Evolutionary conservation across 2,329 filamentous ascomycete genomes (phyloP), one percentile per base, ranked within the genome.

Genomic region (Arachnomyces sp.): DNA sequence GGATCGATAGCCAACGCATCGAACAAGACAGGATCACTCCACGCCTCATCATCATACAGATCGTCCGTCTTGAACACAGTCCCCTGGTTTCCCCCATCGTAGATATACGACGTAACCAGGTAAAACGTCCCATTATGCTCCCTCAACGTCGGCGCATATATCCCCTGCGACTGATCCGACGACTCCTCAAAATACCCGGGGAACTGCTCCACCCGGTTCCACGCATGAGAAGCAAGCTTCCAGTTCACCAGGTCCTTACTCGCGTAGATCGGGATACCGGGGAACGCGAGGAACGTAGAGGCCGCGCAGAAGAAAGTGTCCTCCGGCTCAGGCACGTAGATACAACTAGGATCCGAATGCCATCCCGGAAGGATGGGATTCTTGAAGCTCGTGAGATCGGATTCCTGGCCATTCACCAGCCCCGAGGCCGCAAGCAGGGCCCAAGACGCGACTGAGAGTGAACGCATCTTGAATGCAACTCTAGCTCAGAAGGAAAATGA

Each of bases 221-320:
- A 39, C 2, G 58, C 63, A 43, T 64, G 57, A 39, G 62, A 60
- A 28, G 67, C 58, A 5, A 68, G 59, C 41, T 66, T 70, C 71
- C 72, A 77, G 38, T 68, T 66, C 12, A 61, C 47, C 13, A 77
- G 51, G 48, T 76, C 71, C 39, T 62, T 65, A n/a, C 67, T 73
- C 2, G 70, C 69, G 48, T 75, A 68, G 14, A 77, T 64, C 0
- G 72, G 72, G 4, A 75, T 55, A 0, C 72, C 72, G 0, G 73
- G 72, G 46, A 74, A 76, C 1, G 64, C 59, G 39, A 70, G 67
- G 47, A 76, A 77, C 1, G 68, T 73, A 0, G 72, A 74, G 0
- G 68, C 70, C 2, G 64, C 68, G 45, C 70, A 73, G 52, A 71
- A 73, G 49, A 72, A 74, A 4, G 64, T 70, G n/a, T 64, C 60